Percentiles rank a stretch among this genome's conserved stretches.
These are phyloP conservation scores for Candida schatavii DNA, from an alignment of 805 yeast species.

Conservation along the genomic window DNA sequence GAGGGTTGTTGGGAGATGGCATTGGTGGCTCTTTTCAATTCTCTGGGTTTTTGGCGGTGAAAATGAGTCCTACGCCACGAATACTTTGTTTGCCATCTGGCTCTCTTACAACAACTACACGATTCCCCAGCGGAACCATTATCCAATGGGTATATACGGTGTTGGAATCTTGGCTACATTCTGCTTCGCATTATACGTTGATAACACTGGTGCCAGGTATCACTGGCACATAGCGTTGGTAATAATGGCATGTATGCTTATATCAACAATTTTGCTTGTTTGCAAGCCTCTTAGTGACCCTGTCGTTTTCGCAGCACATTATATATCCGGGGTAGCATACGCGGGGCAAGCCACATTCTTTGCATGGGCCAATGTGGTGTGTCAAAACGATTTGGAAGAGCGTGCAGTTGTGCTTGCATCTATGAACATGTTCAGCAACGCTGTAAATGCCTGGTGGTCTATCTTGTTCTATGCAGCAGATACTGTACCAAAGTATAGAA, in stretches of 20 bases:
- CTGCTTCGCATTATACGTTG: constrained; percentile 26
- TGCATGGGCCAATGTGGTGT: constrained; percentile 62
- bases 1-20: constrained; percentile 40
- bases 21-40: constrained; percentile 34
- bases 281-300: constrained; percentile 35
- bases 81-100: constrained; percentile 34
- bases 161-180: constrained; percentile 32
- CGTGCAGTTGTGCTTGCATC: constrained; percentile 64
- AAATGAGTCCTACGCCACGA: constrained; percentile 33
- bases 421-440: constrained; percentile 63
- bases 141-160: constrained; percentile 38
- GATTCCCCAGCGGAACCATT: constrained; percentile 30
- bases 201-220: constrained; percentile 29
- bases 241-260: constrained; percentile 40
- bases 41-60: constrained; percentile 38
- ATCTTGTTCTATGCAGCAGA: constrained; percentile 51
- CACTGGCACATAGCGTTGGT: constrained; percentile 53
- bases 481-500: constrained; percentile 48
- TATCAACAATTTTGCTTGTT: constrained; percentile 47
- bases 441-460: constrained; percentile 67
- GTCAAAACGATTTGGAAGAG: constrained; percentile 58
- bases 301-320: constrained; percentile 53
- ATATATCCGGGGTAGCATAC: constrained; percentile 50
- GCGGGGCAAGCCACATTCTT: constrained; percentile 62
- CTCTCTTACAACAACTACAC: constrained; percentile 25